Conservation (phyloP, 441 rosid species). For the Flueggea neowawraea region DNA sequence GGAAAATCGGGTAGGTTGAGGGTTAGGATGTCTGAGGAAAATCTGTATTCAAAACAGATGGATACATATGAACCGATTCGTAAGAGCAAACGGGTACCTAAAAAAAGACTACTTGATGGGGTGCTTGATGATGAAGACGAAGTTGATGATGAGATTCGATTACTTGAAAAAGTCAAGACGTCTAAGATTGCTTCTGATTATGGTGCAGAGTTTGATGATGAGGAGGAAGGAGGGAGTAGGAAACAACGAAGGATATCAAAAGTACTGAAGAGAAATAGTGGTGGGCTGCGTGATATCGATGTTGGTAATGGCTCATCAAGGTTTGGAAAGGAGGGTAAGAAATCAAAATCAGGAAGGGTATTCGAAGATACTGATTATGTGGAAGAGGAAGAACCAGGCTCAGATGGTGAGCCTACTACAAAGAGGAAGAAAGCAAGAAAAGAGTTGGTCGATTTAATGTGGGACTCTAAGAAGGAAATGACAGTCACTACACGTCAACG, state of each 20-base stretch:
- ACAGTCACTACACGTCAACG: slow-evolving; percentile 83
- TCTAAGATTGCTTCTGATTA: slow-evolving; percentile 33
- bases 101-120: slow-evolving; percentile 61
- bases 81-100: slow-evolving; percentile 77
- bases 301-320: slow-evolving; percentile 40
- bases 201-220: slow-evolving; percentile 28
- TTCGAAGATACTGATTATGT: slow-evolving; percentile 55
- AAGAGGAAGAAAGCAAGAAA: slow-evolving; percentile 50
- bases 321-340: slow-evolving; percentile 45
- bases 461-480: slow-evolving; percentile 56
- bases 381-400: slow-evolving; percentile 51
- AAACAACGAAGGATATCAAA: slow-evolving; percentile 58
- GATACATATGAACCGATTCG: slow-evolving; percentile 50
- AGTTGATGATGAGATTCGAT: slow-evolving; percentile 78
- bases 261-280: slow-evolving; percentile 42
- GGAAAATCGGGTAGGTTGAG: slow-evolving; percentile 33
- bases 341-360: slow-evolving; percentile 36
- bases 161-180: slow-evolving; percentile 62
- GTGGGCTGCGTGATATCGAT: slow-evolving; percentile 32
- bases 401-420: slow-evolving; percentile 49
- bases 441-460: slow-evolving; percentile 51
- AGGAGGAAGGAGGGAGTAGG: slow-evolving; percentile 44
- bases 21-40: slow-evolving; percentile 26
- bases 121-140: slow-evolving; percentile 56
- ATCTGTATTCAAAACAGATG: slow-evolving; percentile 38